phyloP scores from a whole-genome alignment of 306 rosid species.

The Lithocarpus polystachyus region DNA sequence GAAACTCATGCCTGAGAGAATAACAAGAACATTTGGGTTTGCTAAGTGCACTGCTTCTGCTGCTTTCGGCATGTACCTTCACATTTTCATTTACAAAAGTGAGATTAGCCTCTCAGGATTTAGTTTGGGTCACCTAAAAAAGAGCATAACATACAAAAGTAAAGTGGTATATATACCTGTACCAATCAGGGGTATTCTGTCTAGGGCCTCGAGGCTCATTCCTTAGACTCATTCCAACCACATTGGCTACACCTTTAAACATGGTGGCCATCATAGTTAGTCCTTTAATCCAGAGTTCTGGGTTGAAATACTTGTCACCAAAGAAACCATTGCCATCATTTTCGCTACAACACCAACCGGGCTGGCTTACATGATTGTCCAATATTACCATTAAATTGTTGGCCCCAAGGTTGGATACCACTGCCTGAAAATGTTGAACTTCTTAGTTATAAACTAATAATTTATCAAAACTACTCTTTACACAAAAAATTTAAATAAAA shows the following conservation, averaged over 20 bases:
- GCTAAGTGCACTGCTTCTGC: conserved; percentile 90
- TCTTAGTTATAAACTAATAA: too few relatives aligned
- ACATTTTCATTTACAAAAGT: not conserved
- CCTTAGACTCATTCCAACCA: conserved; percentile 83
- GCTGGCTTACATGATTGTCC: conserved; percentile 74
- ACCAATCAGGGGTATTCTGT: conserved; percentile 78
- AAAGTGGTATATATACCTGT: conserved; percentile 39
- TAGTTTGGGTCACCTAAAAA: not conserved
- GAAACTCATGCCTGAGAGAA: conserved; percentile 68
- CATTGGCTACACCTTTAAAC: conserved; percentile 55
- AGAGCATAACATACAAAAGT: not conserved
- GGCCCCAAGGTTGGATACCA: conserved; percentile 55
- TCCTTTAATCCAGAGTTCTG: conserved; percentile 61
- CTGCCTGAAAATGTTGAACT: conserved; percentile 37
- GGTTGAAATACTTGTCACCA: conserved; percentile 65
- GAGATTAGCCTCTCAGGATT: not conserved
- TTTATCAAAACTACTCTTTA: too few relatives aligned
- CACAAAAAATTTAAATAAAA: too few relatives aligned
- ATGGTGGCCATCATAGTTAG: conserved; percentile 72
- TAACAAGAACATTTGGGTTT: conserved; percentile 69
- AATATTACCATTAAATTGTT: conserved; percentile 70
- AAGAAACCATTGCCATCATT: conserved; percentile 73
- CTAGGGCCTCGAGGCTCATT: conserved; percentile 82
- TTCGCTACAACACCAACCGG: conserved; percentile 84
- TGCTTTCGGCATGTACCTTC: conserved; percentile 81